phyloP scores from a whole-genome alignment of 345 rosid species.

The Cardamine resedifolia region DNA sequence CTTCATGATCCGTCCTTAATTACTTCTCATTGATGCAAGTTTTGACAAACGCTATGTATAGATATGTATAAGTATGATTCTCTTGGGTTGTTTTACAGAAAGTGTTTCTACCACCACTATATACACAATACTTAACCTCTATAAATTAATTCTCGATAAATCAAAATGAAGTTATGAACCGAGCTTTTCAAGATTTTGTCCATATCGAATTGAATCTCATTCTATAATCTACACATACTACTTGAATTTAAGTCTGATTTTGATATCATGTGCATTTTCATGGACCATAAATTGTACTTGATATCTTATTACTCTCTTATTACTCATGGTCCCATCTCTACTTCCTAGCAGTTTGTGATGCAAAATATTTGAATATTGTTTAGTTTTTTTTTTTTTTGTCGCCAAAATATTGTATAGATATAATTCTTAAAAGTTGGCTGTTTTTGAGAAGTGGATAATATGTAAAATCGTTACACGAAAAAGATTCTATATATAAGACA shows the following conservation, averaged over 20 bases:
- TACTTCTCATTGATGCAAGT: background rate
- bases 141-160: too few relatives aligned
- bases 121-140: too few relatives aligned
- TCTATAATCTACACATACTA: background rate
- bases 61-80: background rate
- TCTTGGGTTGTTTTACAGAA: background rate
- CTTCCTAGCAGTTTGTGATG: background rate
- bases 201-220: background rate
- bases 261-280: background rate
- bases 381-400: too few relatives aligned
- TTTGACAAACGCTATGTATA: background rate
- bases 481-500: conserved; percentile 18
- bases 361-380: background rate
- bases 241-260: background rate
- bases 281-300: background rate
- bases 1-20: background rate
- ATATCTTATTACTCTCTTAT: background rate
- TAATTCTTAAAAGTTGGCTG: conserved; percentile 9
- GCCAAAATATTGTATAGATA: background rate
- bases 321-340: background rate
- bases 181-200: too few relatives aligned
- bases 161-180: too few relatives aligned
- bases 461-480: conserved; percentile 19
- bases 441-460: conserved; percentile 12
- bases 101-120: background rate